Evolutionary conservation across 305 asterid species (phyloP).

Genomic region (Rubia peregrina): DNA sequence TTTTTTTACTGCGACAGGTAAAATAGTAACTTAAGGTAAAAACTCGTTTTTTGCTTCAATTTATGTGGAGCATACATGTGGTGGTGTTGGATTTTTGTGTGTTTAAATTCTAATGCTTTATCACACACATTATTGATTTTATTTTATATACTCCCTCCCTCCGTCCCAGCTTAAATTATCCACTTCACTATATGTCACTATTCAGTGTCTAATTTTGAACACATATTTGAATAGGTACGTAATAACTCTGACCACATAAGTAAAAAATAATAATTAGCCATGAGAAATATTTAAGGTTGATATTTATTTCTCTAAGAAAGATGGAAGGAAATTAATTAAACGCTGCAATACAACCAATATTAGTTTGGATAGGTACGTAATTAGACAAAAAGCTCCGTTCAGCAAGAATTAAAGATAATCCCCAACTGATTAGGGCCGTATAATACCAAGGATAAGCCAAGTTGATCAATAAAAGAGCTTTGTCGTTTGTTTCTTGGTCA

Average conservation of each 20-base stretch:
- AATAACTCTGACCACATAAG: no score
- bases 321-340: background rate
- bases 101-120: background rate
- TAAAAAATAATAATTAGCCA: no score
- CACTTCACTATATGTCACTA: no score
- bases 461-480: slow-evolving; percentile 2
- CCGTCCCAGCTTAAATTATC: no score
- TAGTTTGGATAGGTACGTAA: background rate
- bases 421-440: slow-evolving; percentile 21
- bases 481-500: slow-evolving; percentile 15
- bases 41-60: background rate
- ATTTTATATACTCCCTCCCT: no score
- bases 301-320: no score
- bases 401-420: background rate
- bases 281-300: no score
- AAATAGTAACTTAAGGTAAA: background rate
- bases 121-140: no score
- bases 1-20: background rate
- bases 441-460: slow-evolving; percentile 19
- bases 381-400: slow-evolving; percentile 7
- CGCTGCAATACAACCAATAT: background rate
- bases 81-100: background rate
- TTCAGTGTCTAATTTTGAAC: no score
- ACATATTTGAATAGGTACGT: no score
- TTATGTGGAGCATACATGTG: no score